Percentiles rank a stretch among this genome's conserved stretches.
Conservation (phyloP, 2,329 filamentous ascomycete genomes). For the Arachnopeziza araneosa region DNA sequence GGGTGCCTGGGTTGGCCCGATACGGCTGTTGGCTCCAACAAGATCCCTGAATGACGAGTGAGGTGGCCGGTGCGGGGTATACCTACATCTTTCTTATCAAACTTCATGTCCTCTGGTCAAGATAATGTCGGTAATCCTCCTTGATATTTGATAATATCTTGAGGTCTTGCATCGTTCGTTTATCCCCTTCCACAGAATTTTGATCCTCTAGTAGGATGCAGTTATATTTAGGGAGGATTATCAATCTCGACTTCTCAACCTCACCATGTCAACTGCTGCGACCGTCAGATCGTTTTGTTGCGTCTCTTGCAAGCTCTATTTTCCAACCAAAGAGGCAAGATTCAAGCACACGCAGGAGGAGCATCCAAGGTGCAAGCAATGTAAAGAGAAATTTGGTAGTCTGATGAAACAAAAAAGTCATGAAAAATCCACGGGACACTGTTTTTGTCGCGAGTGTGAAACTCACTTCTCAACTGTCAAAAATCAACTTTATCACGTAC, state of each 20-base stretch:
- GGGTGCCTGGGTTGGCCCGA: too few relatives aligned
- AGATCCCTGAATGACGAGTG: too few relatives aligned
- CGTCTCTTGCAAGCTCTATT: background rate
- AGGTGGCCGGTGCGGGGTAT: background rate
- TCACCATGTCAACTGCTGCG: background rate
- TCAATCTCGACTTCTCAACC: background rate
- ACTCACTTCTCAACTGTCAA: background rate
- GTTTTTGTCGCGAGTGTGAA: slow-evolving; percentile 2
- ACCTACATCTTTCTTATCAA: background rate
- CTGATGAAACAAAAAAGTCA: background rate
- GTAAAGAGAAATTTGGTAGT: background rate
- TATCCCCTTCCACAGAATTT: background rate
- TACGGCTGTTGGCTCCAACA: too few relatives aligned
- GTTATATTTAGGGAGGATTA: background rate
- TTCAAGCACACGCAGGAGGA: background rate
- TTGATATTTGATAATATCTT: background rate
- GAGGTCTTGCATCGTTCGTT: background rate
- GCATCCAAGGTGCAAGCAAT: slow-evolving; percentile 7
- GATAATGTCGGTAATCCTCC: background rate
- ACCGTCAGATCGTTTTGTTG: background rate
- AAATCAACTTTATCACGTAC: slow-evolving; percentile 2
- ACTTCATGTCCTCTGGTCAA: background rate
- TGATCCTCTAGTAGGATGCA: background rate
- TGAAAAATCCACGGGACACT: slow-evolving; percentile 3
- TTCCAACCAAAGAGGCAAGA: background rate